A percentile compares a stretch with the other conserved stretches of the same genome.
Evolutionary conservation across 192 early-diverging fungal genomes (phyloP).

Genomic region (Ramicandelaber brevisporus): DNA sequence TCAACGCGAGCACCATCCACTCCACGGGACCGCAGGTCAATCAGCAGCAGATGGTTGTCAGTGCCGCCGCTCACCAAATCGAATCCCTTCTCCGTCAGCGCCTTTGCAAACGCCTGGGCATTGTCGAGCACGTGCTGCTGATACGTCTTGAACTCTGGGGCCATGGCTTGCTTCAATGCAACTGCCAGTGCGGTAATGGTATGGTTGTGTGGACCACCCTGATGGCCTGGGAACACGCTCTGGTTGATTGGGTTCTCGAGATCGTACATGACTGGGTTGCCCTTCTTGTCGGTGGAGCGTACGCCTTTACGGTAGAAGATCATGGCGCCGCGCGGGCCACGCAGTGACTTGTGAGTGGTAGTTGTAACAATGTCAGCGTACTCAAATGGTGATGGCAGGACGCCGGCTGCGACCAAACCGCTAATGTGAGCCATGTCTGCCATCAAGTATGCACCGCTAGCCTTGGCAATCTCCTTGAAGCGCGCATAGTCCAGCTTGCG

Average conservation of each 20-base stretch:
- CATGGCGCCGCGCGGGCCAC: conserved; percentile 95
- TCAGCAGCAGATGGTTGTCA: conserved; percentile 80
- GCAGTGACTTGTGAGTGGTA: conserved; percentile 95
- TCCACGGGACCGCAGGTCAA: conserved; percentile 54
- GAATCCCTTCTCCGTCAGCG: conserved; percentile 43
- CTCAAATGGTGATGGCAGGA: conserved; percentile 72
- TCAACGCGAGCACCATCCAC: conserved; percentile 93
- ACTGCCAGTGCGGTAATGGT: conserved; percentile 90
- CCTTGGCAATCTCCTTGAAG: conserved; percentile 48
- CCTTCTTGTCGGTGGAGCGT: conserved; percentile 70
- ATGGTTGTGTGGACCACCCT: conserved; percentile 99
- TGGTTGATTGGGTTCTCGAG: conserved; percentile 88
- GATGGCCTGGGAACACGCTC: conserved; percentile 95
- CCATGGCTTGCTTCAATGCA: conserved; percentile 75
- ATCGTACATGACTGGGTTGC: conserved; percentile 61
- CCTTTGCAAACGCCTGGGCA: conserved; percentile 64
- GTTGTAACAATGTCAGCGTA: conserved; percentile 94
- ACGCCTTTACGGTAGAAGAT: conserved; percentile 96
- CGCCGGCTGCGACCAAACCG: conserved; percentile 69
- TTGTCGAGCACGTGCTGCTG: conserved; percentile 78
- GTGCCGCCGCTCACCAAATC: conserved; percentile 78
- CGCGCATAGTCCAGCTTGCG: conserved; percentile 82
- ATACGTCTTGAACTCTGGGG: conserved; percentile 68
- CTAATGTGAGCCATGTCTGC: conserved; percentile 95
- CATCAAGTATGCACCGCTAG: conserved; percentile 71